These are phyloP conservation scores for Agrostemma githago DNA, from an alignment of 148 eudicot genomes.

Conservation along the genomic window DNA sequence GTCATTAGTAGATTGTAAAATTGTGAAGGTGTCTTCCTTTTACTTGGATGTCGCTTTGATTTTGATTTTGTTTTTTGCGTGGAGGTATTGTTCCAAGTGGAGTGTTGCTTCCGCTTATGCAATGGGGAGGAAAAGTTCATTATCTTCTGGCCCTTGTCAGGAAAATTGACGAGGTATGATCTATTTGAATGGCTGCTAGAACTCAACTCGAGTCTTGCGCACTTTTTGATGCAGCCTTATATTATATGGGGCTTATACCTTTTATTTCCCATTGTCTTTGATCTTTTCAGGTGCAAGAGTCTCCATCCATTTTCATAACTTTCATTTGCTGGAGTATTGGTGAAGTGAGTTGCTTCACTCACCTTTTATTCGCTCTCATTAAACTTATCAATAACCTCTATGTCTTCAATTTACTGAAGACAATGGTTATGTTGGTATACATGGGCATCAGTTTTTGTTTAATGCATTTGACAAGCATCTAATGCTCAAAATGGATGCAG, in stretches of 20 bases:
- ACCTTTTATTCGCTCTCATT: not conserved
- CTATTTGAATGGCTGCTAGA: slow-evolving; percentile 2
- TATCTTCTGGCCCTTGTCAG: slow-evolving; percentile 62
- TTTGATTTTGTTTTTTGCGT: slow-evolving; percentile 5
- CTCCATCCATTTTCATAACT: slow-evolving; percentile 66
- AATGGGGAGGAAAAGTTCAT: slow-evolving; percentile 91
- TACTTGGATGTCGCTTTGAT: not conserved
- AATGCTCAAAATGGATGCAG: slow-evolving; percentile 35
- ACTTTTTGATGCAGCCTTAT: not conserved
- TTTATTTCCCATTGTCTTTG: not conserved
- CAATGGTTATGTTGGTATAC: not conserved
- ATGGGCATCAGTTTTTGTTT: not conserved
- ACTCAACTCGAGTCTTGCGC: not conserved
- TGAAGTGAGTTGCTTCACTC: slow-evolving; percentile 47
- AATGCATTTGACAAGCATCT: slow-evolving; percentile 16
- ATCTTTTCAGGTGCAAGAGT: slow-evolving; percentile 53
- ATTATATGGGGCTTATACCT: not conserved
- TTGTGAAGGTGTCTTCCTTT: not conserved
- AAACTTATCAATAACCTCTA: not conserved
- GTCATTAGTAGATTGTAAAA: not conserved
- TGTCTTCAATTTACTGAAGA: not conserved
- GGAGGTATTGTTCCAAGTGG: slow-evolving; percentile 91
- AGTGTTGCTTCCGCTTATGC: slow-evolving; percentile 74
- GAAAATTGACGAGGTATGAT: slow-evolving; percentile 48
- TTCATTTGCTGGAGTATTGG: slow-evolving; percentile 69